Conservation (phyloP, 805 yeast genomes). For the Metschnikowia baotianmanensis region DNA sequence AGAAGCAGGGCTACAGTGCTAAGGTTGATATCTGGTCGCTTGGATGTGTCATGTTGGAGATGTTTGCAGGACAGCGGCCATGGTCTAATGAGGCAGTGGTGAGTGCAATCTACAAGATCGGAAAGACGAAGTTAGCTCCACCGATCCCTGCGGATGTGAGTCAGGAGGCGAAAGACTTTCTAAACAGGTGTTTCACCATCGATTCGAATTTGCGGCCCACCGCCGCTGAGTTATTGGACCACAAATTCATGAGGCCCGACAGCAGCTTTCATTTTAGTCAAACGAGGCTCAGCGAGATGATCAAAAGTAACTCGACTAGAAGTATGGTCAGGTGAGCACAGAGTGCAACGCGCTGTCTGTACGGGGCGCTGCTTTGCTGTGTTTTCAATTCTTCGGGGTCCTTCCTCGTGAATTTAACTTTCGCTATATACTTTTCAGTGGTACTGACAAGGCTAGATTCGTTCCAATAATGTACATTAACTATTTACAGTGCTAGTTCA, state of each 20-base stretch:
- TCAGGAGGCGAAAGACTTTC: constrained; percentile 61
- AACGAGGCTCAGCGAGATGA: constrained; percentile 56
- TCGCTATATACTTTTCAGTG: no score
- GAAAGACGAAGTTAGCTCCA: constrained; percentile 85
- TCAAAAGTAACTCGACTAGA: constrained; percentile 27
- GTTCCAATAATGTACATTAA: constrained; percentile 6
- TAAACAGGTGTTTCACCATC: constrained; percentile 67
- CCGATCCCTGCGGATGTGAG: constrained; percentile 94
- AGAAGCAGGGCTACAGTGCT: constrained; percentile 91
- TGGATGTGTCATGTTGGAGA: constrained; percentile 95
- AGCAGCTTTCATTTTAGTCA: constrained; percentile 47
- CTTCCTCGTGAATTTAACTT: no score
- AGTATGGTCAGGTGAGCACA: constrained; percentile 4
- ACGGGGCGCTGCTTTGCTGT: no score
- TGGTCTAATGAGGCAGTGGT: constrained; percentile 96
- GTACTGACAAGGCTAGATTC: no score
- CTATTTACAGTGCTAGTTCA: constrained; percentile 36
- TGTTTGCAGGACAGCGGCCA: constrained; percentile 97
- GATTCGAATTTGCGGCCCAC: constrained; percentile 90
- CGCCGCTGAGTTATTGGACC: constrained; percentile 59
- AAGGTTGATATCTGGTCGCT: constrained; percentile 98
- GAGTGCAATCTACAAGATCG: constrained; percentile 88
- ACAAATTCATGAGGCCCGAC: constrained; percentile 48
- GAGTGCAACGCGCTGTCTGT: no score
- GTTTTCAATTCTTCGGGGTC: no score